A percentile compares a stretch with the other conserved stretches of the same genome.
Evolutionary conservation across 148 eudicot species (phyloP).

Genomic region (Gaultheria prostrata): DNA sequence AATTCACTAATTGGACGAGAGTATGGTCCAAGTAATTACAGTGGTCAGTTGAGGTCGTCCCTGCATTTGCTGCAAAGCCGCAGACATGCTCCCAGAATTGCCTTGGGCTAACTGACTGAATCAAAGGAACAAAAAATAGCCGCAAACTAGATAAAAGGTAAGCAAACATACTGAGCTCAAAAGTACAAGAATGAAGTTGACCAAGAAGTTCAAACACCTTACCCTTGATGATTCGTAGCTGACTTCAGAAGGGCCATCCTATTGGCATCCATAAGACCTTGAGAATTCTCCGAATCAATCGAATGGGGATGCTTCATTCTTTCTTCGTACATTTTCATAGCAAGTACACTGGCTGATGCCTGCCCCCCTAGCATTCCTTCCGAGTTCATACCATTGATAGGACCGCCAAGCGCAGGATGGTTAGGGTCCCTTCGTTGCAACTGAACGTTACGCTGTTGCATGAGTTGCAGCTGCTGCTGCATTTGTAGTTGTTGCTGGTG

Average conservation of each 20-base stretch:
- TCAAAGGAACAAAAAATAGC: slow-evolving; percentile 29
- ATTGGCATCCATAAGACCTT: slow-evolving; percentile 78
- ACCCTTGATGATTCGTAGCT: slow-evolving; percentile 82
- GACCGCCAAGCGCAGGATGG: slow-evolving; percentile 74
- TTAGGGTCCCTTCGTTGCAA: slow-evolving; percentile 89
- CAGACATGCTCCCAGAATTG: slow-evolving; percentile 76
- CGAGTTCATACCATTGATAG: slow-evolving; percentile 58
- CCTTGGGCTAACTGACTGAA: slow-evolving; percentile 91
- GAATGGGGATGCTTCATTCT: slow-evolving; percentile 56
- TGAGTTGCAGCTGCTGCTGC: slow-evolving; percentile 76
- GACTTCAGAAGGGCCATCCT: slow-evolving; percentile 91
- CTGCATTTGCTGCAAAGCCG: slow-evolving; percentile 92
- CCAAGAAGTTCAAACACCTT: slow-evolving; percentile 4
- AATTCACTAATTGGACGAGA: background rate
- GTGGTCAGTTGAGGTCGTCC: slow-evolving; percentile 65
- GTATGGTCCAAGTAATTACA: slow-evolving; percentile 37
- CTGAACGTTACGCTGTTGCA: slow-evolving; percentile 95
- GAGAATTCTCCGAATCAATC: slow-evolving; percentile 52
- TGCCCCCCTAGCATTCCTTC: slow-evolving; percentile 56
- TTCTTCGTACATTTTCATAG: slow-evolving; percentile 50
- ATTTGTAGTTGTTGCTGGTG: slow-evolving; percentile 86
- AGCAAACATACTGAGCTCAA: background rate
- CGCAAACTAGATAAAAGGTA: slow-evolving; percentile 10
- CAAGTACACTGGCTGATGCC: slow-evolving; percentile 52
- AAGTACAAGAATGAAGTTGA: background rate